Conservation (phyloP, 441 rosid species). For the Bruguiera hainesii region DNA sequence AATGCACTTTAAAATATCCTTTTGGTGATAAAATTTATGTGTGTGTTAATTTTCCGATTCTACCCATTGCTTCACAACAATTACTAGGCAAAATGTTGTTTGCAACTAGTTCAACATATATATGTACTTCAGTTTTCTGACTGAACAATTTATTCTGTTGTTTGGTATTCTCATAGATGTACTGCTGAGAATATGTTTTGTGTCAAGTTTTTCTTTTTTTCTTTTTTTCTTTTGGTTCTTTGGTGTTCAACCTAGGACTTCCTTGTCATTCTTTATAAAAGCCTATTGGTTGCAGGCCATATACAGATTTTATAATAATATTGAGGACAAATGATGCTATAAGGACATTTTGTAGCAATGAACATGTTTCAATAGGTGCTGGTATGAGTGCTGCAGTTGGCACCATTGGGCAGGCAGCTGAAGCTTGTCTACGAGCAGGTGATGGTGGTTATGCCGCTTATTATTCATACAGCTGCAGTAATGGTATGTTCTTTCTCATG, state of each 20-base stretch:
- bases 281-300: conserved; percentile 48
- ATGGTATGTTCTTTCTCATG: conserved; percentile 45
- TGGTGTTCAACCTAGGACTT: neutral
- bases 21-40: neutral
- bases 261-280: neutral
- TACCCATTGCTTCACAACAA: neutral
- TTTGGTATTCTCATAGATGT: no score
- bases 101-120: neutral
- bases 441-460: conserved; percentile 95
- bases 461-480: conserved; percentile 95
- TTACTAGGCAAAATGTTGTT: neutral
- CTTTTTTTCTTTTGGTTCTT: neutral
- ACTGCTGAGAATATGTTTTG: no score
- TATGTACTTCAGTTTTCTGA: no score
- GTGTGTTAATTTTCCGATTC: neutral
- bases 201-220: neutral
- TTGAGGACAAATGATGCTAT: conserved; percentile 83
- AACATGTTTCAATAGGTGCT: conserved; percentile 82
- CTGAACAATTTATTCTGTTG: no score
- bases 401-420: conserved; percentile 67
- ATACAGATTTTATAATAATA: conserved; percentile 79
- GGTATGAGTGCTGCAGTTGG: conserved; percentile 93
- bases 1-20: neutral
- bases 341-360: conserved; percentile 77
- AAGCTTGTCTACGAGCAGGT: conserved; percentile 91